These are phyloP conservation scores for Saturnispora gosingensis DNA, from an alignment of 805 yeast species.

Conservation along the genomic window DNA sequence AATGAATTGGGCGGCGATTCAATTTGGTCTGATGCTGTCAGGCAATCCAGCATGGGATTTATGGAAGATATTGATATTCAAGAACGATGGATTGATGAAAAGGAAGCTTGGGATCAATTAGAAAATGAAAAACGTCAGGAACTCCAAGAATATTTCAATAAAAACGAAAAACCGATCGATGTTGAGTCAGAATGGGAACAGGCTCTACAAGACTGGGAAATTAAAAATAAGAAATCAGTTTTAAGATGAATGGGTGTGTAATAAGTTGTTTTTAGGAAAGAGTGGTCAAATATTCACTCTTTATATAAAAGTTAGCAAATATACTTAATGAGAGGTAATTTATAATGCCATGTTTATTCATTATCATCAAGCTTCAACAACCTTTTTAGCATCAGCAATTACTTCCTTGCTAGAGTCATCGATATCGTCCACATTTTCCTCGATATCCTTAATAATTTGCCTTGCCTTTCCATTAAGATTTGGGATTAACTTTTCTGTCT, in stretches of 20 bases:
- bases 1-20: conserved; percentile 96
- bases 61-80: conserved; percentile 65
- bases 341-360: neutral
- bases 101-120: conserved; percentile 62
- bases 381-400: conserved; percentile 19
- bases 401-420: conserved; percentile 7
- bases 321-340: neutral
- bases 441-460: conserved; percentile 18
- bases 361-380: neutral
- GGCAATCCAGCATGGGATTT: conserved; percentile 54
- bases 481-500: conserved; percentile 24
- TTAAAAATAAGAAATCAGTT: conserved; percentile 13
- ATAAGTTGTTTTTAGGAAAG: neutral
- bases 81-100: conserved; percentile 90
- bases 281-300: neutral
- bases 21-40: conserved; percentile 92
- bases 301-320: neutral
- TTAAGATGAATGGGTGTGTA: conserved; percentile 1
- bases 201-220: conserved; percentile 54
- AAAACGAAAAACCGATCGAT: conserved; percentile 35
- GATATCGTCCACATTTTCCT: conserved; percentile 15
- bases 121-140: conserved; percentile 40
- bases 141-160: conserved; percentile 25
- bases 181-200: conserved; percentile 68
- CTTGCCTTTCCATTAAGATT: conserved; percentile 17